Base-by-base conservation (phyloP, 2,329 filamentous ascomycete species). In the Exserohilum rostratum region DNA sequence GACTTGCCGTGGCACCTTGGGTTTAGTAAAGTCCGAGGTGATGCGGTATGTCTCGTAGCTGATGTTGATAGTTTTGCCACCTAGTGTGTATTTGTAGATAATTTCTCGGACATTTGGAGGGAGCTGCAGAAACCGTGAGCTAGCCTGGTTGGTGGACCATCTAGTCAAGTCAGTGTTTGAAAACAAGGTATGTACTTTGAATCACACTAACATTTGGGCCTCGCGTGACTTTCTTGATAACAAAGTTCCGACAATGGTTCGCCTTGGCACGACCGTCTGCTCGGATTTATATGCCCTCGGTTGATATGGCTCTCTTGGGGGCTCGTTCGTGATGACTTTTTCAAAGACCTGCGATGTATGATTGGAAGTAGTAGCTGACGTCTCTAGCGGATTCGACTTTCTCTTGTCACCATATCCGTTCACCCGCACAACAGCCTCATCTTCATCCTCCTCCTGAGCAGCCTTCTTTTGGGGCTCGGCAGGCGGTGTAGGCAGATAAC, bases 61-160 rank as follows among this genome's bases (percentile, higher is more conserved):
- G 29, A 72, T 68, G 7, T 52, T 50, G 46, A 72, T 70, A 10
- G 65, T 68, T 10, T 65, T 64, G 5, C 66, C 66, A 18, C 69
- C 66, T 15, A 68, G 55, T 1, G 43, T 47, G 27, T 62, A 63
- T 5, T 53, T 53, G 34, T 66, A 72, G 31, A 73, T 69, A 11
- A 18, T 42, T 6, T 49, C 48, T 7, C 67, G 65, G 6, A 72
- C 54, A 17, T 66, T 58, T 4, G 40, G 39, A 5, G 70, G 69
- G 3, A 73, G 62, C 12, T 59, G 58, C 13, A 73, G 46, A 2
- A 73, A 59, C 6, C 54, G 60, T 10, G 69, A 71, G 3, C 57
- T 52, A 15, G 34, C 45, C 38, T 69, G 70, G 27, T 73, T 73
- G 6, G 22, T 27, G 0, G 46, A 46, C 66, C 69, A 72, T 20